Evolutionary conservation across 2,329 filamentous ascomycete species (phyloP), one percentile per base, ranked within the genome.

Genomic region (Xenosphaeropsis pyriputrescens): DNA sequence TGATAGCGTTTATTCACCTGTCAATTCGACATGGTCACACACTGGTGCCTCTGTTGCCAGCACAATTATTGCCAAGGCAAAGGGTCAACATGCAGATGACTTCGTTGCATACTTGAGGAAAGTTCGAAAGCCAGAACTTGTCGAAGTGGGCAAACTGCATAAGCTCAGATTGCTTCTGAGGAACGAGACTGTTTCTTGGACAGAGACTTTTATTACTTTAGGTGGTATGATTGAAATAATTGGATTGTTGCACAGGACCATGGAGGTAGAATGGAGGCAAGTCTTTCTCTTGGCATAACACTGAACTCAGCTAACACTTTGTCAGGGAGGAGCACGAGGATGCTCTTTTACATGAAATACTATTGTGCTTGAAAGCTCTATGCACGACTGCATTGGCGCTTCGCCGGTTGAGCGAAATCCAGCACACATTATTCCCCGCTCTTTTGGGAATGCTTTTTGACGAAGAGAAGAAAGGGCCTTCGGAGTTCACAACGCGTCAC

Each of bases 381-480:
- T 93, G 85, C 54, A 98, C 91, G 1, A 95, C 89, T 2, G 86
- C 84, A 13, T 70, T 85, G 29, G 91, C 86, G 1, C 68, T 95
- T 50, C 74, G 82, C 46, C 83, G 89, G 52, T 72, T 98, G 6
- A 72, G 83, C 46, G 74, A 75, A 8, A 84, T 94, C 40, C 85
- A 93, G 47, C 65, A 68, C 5, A 79, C 79, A 0, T 68, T 98
- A 7, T 95, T 96, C 52, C 85, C 89, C 2, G 83, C 84, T 18
- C 64, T 98, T 34, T 62, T 96, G 34, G 73, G 74, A 41, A 86
- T 96, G 79, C 68, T 96, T 31, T 96, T 96, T 51, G 88, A 95
- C 51, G 85, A 93, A n/a, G 89, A 96, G 55, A 93, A 88, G 64
- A 96, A 96, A 57, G 91, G 91, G 0, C 91, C 91, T 0, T 93